Conservation (phyloP, 306 rosid genomes). For the Medicago arabica region DNA sequence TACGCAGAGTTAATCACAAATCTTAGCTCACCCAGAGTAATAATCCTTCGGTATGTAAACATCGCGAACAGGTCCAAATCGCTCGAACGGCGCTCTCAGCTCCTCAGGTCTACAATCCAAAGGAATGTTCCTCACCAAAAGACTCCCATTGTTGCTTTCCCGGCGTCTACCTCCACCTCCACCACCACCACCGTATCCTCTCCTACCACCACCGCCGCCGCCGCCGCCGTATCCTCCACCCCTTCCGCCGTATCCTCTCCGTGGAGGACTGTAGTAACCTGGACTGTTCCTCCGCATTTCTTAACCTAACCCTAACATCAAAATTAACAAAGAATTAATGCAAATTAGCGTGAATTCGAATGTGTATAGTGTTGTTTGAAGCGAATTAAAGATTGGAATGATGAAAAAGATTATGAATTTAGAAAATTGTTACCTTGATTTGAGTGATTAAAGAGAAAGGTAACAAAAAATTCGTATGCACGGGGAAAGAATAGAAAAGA, state of each 20-base stretch:
- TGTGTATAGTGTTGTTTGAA: neutral
- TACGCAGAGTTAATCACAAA: neutral
- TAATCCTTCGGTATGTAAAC: conserved; percentile 96
- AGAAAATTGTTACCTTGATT: conserved; percentile 33
- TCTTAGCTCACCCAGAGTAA: conserved; percentile 79
- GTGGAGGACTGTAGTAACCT: conserved; percentile 90
- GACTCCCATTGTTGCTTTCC: conserved; percentile 80
- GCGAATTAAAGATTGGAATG: neutral
- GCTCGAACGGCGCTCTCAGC: conserved; percentile 83
- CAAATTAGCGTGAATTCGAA: neutral
- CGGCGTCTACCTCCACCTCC: conserved; percentile 68
- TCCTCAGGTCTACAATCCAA: conserved; percentile 77
- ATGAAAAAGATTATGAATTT: neutral
- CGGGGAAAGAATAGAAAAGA: conserved; percentile 1
- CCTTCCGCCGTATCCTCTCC: conserved; percentile 89
- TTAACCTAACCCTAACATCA: conserved; percentile 25
- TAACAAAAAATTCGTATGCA: neutral
- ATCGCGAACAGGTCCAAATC: conserved; percentile 92
- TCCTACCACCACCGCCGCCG: conserved; percentile 45
- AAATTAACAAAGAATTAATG: neutral
- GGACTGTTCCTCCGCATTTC: conserved; percentile 92
- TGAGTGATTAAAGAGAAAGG: conserved; percentile 9
- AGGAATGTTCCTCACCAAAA: conserved; percentile 95
- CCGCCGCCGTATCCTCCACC: conserved; percentile 26
- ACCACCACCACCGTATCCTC: conserved; percentile 61